Conservation (phyloP, 345 rosid genomes). For the Gynandropsis gynandra region DNA sequence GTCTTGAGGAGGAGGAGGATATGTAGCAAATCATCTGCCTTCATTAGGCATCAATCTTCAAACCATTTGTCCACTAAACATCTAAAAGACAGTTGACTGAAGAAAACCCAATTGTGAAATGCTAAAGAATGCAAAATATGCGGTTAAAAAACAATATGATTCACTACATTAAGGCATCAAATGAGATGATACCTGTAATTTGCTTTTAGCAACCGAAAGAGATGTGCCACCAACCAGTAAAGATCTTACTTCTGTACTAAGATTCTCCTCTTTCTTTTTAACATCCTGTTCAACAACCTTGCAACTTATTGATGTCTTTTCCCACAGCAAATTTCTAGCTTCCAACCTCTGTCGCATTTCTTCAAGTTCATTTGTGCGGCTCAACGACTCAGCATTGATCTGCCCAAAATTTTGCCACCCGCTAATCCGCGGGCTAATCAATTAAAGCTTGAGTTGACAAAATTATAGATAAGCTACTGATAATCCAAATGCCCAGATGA, state of each 20-base stretch:
- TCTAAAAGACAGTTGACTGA: too few species aligned
- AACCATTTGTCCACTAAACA: too few species aligned
- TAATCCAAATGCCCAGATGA: too few species aligned
- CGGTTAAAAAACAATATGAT: background rate
- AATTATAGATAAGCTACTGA: background rate
- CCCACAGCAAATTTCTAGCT: slow-evolving; percentile 41
- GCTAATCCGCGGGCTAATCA: slow-evolving; percentile 70
- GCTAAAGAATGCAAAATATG: background rate
- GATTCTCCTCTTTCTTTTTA: slow-evolving; percentile 61
- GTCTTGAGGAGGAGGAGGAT: too few species aligned
- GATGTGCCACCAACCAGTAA: slow-evolving; percentile 65
- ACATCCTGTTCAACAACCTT: slow-evolving; percentile 44
- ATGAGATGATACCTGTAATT: slow-evolving; percentile 46
- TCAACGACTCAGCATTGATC: slow-evolving; percentile 70
- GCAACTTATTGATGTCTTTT: slow-evolving; percentile 33
- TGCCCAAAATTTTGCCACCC: slow-evolving; percentile 62
- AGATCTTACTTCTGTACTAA: slow-evolving; percentile 61
- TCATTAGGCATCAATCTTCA: too few species aligned
- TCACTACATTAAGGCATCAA: background rate
- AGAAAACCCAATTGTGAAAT: too few species aligned
- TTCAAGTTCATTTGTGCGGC: slow-evolving; percentile 63
- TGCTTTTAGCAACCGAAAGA: slow-evolving; percentile 53
- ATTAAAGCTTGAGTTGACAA: slow-evolving; percentile 38
- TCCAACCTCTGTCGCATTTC: slow-evolving; percentile 72
- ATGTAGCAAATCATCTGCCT: too few species aligned